phyloP scores from a whole-genome alignment of 2,329 filamentous ascomycete genomes.

The Penicillium italicum region DNA sequence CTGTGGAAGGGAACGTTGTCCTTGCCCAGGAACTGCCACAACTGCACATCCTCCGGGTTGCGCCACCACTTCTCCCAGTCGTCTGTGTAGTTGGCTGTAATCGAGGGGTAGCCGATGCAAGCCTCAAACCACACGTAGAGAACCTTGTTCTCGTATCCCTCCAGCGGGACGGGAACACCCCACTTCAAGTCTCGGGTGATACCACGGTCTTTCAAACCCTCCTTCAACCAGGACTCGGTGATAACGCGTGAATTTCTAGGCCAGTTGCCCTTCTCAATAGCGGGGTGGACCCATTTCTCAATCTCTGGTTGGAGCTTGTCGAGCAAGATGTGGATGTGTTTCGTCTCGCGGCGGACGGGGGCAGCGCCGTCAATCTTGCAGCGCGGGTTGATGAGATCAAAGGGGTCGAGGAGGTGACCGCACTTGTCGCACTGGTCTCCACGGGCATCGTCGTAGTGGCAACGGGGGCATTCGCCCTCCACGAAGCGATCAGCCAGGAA shows the following conservation, averaged over 20 bases:
- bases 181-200: slow-evolving; percentile 93
- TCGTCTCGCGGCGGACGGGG: slow-evolving; percentile 76
- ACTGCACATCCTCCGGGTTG: slow-evolving; percentile 77
- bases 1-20: slow-evolving; percentile 85
- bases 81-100: slow-evolving; percentile 83
- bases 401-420: slow-evolving; percentile 66
- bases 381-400: slow-evolving; percentile 75
- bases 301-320: slow-evolving; percentile 77
- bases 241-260: slow-evolving; percentile 45
- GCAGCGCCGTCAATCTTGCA: slow-evolving; percentile 88
- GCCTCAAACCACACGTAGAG: slow-evolving; percentile 94
- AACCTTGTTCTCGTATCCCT: slow-evolving; percentile 70
- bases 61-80: slow-evolving; percentile 95
- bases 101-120: slow-evolving; percentile 92
- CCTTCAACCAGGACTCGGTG: slow-evolving; percentile 53
- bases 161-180: slow-evolving; percentile 64
- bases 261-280: slow-evolving; percentile 64
- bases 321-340: slow-evolving; percentile 83
- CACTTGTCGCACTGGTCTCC: slow-evolving; percentile 75
- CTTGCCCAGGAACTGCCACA: slow-evolving; percentile 96
- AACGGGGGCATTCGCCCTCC: slow-evolving; percentile 47
- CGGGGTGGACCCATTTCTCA: slow-evolving; percentile 70
- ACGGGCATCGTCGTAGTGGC: slow-evolving; percentile 64
- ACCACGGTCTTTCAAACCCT: slow-evolving; percentile 78
- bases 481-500: slow-evolving; percentile 77